A percentile compares a stretch with the other conserved stretches of the same genome.
phyloP scores from a whole-genome alignment of 345 rosid species.

The Cardamine resedifolia region DNA sequence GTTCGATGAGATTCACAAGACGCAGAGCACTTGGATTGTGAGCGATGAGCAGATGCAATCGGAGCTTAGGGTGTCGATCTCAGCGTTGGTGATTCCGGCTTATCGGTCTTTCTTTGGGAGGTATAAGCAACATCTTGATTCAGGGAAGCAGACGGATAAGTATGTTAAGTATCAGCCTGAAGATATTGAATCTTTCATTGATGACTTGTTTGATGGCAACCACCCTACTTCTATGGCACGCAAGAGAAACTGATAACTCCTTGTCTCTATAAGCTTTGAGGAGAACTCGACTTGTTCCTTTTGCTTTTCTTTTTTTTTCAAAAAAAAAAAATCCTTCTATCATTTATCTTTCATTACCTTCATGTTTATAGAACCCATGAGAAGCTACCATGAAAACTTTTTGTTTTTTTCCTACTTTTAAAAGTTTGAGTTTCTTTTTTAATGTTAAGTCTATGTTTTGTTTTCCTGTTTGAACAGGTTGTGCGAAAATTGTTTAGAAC shows the following conservation, averaged over 20 bases:
- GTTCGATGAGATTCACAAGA: conserved; percentile 89
- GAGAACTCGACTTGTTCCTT: conserved; percentile 10
- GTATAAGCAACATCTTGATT: conserved; percentile 62
- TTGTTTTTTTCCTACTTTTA: not conserved
- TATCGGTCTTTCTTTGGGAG: conserved; percentile 76
- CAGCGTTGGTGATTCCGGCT: conserved; percentile 83
- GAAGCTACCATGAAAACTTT: conserved; percentile 26
- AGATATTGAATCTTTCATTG: conserved; percentile 66
- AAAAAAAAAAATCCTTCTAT: not conserved
- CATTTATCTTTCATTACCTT: conserved; percentile 16
- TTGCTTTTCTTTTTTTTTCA: not conserved
- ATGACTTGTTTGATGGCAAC: conserved; percentile 84
- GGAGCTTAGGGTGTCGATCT: conserved; percentile 79
- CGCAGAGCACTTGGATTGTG: conserved; percentile 87
- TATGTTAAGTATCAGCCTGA: conserved; percentile 87
- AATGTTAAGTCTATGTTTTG: not conserved
- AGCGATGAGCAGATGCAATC: conserved; percentile 85
- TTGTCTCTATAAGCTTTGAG: not conserved
- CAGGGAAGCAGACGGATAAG: conserved; percentile 69
- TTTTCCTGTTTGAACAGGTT: conserved; percentile 7
- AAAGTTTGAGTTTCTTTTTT: not conserved
- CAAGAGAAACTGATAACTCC: conserved; percentile 35
- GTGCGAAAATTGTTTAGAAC: conserved; percentile 4
- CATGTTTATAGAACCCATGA: conserved; percentile 37
- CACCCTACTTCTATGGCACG: conserved; percentile 52